Evolutionary conservation across 345 rosid species (phyloP).

Genomic region (Hibiscus trionum): DNA sequence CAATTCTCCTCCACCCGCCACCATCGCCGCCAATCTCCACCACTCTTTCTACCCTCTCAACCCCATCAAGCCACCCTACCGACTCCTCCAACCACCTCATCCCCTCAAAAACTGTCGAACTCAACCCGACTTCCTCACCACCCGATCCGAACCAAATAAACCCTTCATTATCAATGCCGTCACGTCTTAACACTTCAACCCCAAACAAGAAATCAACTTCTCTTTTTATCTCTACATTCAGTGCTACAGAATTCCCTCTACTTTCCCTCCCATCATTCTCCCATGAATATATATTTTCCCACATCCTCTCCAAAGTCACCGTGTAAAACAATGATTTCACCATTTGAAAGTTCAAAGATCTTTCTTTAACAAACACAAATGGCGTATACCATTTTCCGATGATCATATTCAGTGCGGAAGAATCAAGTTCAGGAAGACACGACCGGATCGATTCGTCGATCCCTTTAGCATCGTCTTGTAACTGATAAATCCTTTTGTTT

Average conservation of each 20-base stretch:
- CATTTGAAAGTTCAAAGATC: constrained; percentile 36
- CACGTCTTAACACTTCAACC: constrained; percentile 32
- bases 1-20: constrained; percentile 26
- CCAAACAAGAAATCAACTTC: constrained; percentile 36
- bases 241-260: constrained; percentile 30
- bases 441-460: constrained; percentile 41
- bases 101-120: constrained; percentile 42
- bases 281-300: not conserved
- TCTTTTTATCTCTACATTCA: constrained; percentile 34
- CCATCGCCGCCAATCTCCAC: constrained; percentile 16
- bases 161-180: constrained; percentile 27
- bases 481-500: constrained; percentile 18
- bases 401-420: constrained; percentile 28
- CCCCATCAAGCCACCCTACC: constrained; percentile 54
- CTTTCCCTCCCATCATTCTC: constrained; percentile 40
- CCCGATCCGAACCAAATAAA: constrained; percentile 38
- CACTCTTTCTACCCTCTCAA: constrained; percentile 11
- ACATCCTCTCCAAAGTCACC: constrained; percentile 43
- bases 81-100: constrained; percentile 55
- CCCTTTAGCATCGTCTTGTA: constrained; percentile 50
- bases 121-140: constrained; percentile 31
- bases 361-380: constrained; percentile 43
- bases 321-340: constrained; percentile 43
- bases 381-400: constrained; percentile 75
- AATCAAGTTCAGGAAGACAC: constrained; percentile 37